A percentile compares a stretch with the other conserved stretches of the same genome.
Evolutionary conservation across 2,329 filamentous ascomycete genomes (phyloP).

Genomic region (Curvularia hawaiiensis): DNA sequence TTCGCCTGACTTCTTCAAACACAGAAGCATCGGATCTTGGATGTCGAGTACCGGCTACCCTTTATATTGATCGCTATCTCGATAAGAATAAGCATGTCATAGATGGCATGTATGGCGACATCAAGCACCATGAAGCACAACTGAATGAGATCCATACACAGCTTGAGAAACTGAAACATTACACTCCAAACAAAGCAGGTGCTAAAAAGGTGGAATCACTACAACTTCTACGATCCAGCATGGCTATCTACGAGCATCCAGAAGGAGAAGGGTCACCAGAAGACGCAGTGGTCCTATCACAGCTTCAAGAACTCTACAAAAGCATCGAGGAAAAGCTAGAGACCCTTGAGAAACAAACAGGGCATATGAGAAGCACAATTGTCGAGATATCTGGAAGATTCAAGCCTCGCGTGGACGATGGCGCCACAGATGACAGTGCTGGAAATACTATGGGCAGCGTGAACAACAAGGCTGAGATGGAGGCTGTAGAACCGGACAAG

Average conservation of each 20-base stretch:
- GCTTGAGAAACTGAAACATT: slow-evolving; percentile 44
- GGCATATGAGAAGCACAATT: slow-evolving; percentile 49
- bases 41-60: slow-evolving; percentile 58
- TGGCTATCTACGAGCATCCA: slow-evolving; percentile 39
- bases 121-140: slow-evolving; percentile 38
- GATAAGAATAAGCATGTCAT: slow-evolving; percentile 56
- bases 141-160: slow-evolving; percentile 42
- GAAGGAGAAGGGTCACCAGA: slow-evolving; percentile 20
- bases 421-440: slow-evolving; percentile 6
- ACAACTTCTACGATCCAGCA: slow-evolving; percentile 47
- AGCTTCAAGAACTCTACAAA: slow-evolving; percentile 38
- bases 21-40: slow-evolving; percentile 46
- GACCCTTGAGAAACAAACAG: slow-evolving; percentile 50
- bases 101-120: slow-evolving; percentile 53
- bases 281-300: slow-evolving; percentile 29
- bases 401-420: slow-evolving; percentile 51
- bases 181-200: slow-evolving; percentile 34
- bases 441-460: not conserved
- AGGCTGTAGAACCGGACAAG: not conserved
- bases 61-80: slow-evolving; percentile 66
- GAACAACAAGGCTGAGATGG: slow-evolving; percentile 34
- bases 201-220: slow-evolving; percentile 43
- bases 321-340: slow-evolving; percentile 42
- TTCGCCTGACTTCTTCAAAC: slow-evolving; percentile 46
- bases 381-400: slow-evolving; percentile 53